Conservation (phyloP, 305 asterid genomes). For the Stenogyne calaminthoides region DNA sequence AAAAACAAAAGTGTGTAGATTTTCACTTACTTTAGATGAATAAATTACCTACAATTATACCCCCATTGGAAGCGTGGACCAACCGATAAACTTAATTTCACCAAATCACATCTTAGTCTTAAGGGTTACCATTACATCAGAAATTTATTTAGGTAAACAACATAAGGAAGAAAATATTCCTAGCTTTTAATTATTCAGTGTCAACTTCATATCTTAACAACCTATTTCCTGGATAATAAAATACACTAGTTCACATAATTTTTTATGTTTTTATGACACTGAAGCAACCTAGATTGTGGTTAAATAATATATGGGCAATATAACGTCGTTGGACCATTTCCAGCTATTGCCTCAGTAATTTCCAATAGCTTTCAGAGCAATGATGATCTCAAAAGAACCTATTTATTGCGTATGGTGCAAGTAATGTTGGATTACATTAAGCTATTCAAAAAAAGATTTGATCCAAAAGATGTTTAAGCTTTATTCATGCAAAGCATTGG, state of each 20-base stretch:
- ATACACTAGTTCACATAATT: background rate
- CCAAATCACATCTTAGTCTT: background rate
- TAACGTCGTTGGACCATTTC: background rate
- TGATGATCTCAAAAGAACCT: background rate
- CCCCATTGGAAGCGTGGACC: slow-evolving; percentile 5
- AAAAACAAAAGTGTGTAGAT: background rate
- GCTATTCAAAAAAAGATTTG: slow-evolving; percentile 16
- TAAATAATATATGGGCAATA: background rate
- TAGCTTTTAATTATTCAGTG: background rate
- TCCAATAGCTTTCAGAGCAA: background rate
- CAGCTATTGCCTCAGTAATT: background rate
- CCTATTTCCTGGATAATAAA: background rate
- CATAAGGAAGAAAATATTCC: background rate
- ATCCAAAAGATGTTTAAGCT: background rate
- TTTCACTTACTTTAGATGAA: background rate
- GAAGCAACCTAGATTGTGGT: background rate
- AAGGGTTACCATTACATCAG: background rate
- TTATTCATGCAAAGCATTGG: background rate
- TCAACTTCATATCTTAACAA: background rate
- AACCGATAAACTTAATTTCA: slow-evolving; percentile 5
- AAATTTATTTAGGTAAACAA: background rate
- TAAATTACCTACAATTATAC: background rate
- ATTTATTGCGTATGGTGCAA: background rate
- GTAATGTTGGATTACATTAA: background rate
- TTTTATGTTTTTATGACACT: background rate